Evolutionary conservation across 1,139 yeast genomes (phyloP).

Genomic region (Candida neerlandica): DNA sequence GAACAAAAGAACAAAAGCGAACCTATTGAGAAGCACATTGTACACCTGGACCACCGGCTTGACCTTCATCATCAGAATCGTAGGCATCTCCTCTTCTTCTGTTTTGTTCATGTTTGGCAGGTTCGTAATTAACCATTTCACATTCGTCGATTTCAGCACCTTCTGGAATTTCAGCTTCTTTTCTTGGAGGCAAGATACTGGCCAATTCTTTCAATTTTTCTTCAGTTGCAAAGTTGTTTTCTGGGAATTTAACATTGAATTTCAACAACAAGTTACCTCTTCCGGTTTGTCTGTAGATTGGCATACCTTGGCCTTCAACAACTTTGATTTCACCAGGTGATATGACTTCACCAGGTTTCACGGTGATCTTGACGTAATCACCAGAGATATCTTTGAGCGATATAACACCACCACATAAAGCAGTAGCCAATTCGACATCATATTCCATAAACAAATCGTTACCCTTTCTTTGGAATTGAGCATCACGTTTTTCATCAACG

Average conservation of each 20-base stretch:
- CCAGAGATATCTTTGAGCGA: slow-evolving; percentile 85
- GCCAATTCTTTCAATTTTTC: slow-evolving; percentile 69
- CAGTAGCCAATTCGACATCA: slow-evolving; percentile 88
- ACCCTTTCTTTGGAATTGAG: slow-evolving; percentile 81
- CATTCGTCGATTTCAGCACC: slow-evolving; percentile 82
- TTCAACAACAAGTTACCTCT: slow-evolving; percentile 72
- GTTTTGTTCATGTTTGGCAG: slow-evolving; percentile 56
- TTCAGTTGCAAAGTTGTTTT: slow-evolving; percentile 61
- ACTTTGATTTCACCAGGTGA: slow-evolving; percentile 82
- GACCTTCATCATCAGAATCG: slow-evolving; percentile 70
- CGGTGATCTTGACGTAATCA: slow-evolving; percentile 79
- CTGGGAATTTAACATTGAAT: slow-evolving; percentile 75
- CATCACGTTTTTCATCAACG: slow-evolving; percentile 86
- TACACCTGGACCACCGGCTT: slow-evolving; percentile 65
- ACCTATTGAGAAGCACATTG: slow-evolving; percentile 83
- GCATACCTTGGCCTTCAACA: slow-evolving; percentile 96
- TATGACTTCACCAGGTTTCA: slow-evolving; percentile 92
- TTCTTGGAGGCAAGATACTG: slow-evolving; percentile 67
- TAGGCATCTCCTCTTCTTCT: slow-evolving; percentile 55
- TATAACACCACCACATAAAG: slow-evolving; percentile 94
- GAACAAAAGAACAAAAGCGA: background rate
- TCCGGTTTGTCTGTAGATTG: slow-evolving; percentile 75
- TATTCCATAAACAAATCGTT: slow-evolving; percentile 85
- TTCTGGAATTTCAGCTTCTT: slow-evolving; percentile 55
- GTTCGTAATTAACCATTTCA: slow-evolving; percentile 65